Evolutionary conservation across 352 stramenopile species (phyloP).

Genomic region (Globisporangium yorkense): DNA sequence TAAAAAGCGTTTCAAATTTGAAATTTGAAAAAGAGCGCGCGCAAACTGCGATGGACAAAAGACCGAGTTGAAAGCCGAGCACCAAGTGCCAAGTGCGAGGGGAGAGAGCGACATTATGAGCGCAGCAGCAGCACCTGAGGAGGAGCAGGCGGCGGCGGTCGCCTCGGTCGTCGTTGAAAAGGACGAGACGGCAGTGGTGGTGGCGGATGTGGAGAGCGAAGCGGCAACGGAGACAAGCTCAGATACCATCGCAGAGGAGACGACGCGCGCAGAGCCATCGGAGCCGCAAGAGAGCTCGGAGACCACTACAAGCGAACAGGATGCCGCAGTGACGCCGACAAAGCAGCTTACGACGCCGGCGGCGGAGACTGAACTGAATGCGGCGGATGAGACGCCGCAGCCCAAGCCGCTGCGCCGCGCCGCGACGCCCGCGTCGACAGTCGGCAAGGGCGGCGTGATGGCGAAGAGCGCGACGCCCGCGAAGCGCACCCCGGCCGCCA

Average conservation of each 20-base stretch:
- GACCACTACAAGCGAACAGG: neutral
- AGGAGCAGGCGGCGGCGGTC: too few relatives aligned
- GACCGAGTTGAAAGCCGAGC: neutral
- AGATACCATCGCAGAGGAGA: too few relatives aligned
- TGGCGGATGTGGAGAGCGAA: neutral
- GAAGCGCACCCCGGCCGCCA: constrained; percentile 9
- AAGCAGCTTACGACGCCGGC: neutral
- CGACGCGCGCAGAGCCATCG: too few relatives aligned
- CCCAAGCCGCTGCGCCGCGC: constrained; percentile 9
- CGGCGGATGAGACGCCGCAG: constrained; percentile 5
- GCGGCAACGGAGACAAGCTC: too few relatives aligned
- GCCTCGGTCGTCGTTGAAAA: too few relatives aligned
- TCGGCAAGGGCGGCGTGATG: constrained; percentile 8
- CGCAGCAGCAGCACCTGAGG: too few relatives aligned
- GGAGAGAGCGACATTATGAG: too few relatives aligned
- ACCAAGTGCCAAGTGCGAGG: too few relatives aligned
- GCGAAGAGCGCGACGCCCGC: constrained; percentile 1
- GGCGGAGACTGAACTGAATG: neutral
- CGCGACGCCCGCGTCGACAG: constrained; percentile 1
- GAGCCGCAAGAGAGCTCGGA: too few relatives aligned
- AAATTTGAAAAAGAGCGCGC: neutral
- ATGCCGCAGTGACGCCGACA: neutral
- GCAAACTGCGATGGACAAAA: neutral
- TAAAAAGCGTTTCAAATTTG: neutral
- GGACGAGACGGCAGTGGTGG: too few relatives aligned